These are phyloP conservation scores for Dichomitus squalens DNA, from an alignment of 1,284 basidiomycete genomes.

Conservation along the genomic window DNA sequence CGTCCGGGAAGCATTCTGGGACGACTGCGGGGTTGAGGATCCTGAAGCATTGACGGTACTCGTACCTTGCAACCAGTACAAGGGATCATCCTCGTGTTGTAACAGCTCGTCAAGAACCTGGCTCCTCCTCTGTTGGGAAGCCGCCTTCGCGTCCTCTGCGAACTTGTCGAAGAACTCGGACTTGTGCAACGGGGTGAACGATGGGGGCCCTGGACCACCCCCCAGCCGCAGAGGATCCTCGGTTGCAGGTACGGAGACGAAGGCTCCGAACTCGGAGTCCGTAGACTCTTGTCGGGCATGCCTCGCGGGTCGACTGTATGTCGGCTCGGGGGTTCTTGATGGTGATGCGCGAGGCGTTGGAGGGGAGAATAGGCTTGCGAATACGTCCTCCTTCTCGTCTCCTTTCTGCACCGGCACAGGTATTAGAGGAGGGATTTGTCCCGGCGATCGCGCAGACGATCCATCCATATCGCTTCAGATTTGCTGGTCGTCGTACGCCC, in stretches of 20 bases:
- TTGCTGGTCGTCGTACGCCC: not conserved
- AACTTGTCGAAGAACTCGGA: slow-evolving; percentile 63
- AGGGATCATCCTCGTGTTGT: slow-evolving; percentile 64
- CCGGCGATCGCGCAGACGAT: slow-evolving; percentile 12
- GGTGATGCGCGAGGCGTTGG: slow-evolving; percentile 46
- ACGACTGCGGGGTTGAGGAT: slow-evolving; percentile 20
- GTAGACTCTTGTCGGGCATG: slow-evolving; percentile 22
- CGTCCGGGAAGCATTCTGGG: not conserved
- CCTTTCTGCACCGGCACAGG: slow-evolving; percentile 5
- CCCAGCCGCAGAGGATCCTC: slow-evolving; percentile 56
- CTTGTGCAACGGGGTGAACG: slow-evolving; percentile 28
- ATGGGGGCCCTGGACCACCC: slow-evolving; percentile 14
- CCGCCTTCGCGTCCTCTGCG: slow-evolving; percentile 52
- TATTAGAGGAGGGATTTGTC: slow-evolving; percentile 14
- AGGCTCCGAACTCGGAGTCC: slow-evolving; percentile 63
- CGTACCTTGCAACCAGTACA: slow-evolving; percentile 48
- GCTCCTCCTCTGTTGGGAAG: slow-evolving; percentile 51
- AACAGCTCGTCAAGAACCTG: slow-evolving; percentile 64
- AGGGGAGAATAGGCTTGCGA: slow-evolving; percentile 47
- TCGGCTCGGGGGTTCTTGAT: slow-evolving; percentile 14
- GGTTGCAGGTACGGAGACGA: slow-evolving; percentile 61
- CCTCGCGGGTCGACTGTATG: slow-evolving; percentile 1
- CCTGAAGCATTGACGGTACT: slow-evolving; percentile 5
- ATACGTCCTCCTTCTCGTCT: slow-evolving; percentile 41
- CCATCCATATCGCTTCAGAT: slow-evolving; percentile 12